These are phyloP conservation scores for Beauveria scarabaeidicola DNA, from an alignment of 2,329 filamentous ascomycete genomes.

Conservation along the genomic window DNA sequence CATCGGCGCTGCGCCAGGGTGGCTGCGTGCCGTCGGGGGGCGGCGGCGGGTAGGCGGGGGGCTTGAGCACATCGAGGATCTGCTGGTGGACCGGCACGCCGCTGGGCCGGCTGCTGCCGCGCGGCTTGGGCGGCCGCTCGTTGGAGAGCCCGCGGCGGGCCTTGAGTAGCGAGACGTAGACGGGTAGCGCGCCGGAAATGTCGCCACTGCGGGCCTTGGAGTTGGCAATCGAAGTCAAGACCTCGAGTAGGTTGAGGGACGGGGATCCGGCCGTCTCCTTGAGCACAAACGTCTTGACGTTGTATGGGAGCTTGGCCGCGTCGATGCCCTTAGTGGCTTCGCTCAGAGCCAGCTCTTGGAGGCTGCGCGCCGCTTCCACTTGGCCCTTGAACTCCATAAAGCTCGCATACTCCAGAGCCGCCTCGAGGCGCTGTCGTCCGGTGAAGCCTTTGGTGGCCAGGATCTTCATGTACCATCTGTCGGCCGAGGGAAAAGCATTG, in stretches of 20 bases:
- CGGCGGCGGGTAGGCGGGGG: constrained; percentile 60
- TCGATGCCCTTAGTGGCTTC: constrained; percentile 56
- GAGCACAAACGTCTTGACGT: constrained; percentile 56
- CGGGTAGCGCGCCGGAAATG: constrained; percentile 62
- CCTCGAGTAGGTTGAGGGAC: constrained; percentile 65
- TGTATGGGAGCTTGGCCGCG: constrained; percentile 34
- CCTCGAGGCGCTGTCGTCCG: constrained; percentile 69
- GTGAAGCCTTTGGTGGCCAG: constrained; percentile 73
- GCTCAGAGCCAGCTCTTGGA: constrained; percentile 69
- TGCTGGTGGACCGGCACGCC: constrained; percentile 15
- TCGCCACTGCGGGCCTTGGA: constrained; percentile 66
- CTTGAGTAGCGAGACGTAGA: constrained; percentile 76
- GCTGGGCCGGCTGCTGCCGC: constrained; percentile 3
- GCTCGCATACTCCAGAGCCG: constrained; percentile 72
- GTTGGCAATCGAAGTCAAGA: constrained; percentile 69
- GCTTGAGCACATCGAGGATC: constrained; percentile 22
- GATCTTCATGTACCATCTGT: constrained; percentile 73
- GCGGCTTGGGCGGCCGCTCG: constrained; percentile 18
- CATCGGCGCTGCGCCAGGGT: constrained; percentile 53
- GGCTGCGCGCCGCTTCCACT: constrained; percentile 55
- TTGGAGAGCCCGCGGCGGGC: constrained; percentile 57
- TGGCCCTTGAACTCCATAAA: constrained; percentile 74
- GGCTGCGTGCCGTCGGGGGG: constrained; percentile 61
- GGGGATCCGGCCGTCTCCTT: constrained; percentile 48
- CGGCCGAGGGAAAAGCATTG: constrained; percentile 58